These are phyloP conservation scores for Lentinula raphanica DNA, from an alignment of 768 basidiomycete genomes.

Conservation along the genomic window DNA sequence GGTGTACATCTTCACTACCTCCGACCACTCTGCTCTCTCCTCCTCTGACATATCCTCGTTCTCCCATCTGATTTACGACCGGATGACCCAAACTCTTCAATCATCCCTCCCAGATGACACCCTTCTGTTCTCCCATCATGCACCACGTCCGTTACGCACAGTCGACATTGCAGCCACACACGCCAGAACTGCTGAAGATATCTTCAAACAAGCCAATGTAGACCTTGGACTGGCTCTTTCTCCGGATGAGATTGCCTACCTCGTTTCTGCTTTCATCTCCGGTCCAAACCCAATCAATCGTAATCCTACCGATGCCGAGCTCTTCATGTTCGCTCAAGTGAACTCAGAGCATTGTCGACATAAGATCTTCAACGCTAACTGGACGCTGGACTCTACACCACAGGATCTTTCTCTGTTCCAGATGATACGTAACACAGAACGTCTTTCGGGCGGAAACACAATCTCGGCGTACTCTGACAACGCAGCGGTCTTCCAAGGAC, in stretches of 20 bases:
- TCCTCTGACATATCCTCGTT: slow-evolving; percentile 47
- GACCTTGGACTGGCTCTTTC: slow-evolving; percentile 88
- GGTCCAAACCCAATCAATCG: slow-evolving; percentile 62
- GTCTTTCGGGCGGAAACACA: slow-evolving; percentile 56
- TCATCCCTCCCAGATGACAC: slow-evolving; percentile 52
- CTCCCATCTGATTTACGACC: slow-evolving; percentile 78
- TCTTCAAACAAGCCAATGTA: slow-evolving; percentile 72
- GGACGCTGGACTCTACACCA: slow-evolving; percentile 75
- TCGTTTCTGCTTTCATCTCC: slow-evolving; percentile 83
- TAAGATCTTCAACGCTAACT: slow-evolving; percentile 98
- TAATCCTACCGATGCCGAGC: slow-evolving; percentile 93
- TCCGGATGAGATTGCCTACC: slow-evolving; percentile 85
- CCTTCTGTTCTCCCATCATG: slow-evolving; percentile 52
- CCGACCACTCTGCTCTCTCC: slow-evolving; percentile 34
- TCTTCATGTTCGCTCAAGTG: slow-evolving; percentile 99
- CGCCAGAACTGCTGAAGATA: slow-evolving; percentile 42
- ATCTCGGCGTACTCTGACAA: slow-evolving; percentile 98
- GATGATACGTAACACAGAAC: slow-evolving; percentile 97
- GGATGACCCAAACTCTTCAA: slow-evolving; percentile 89
- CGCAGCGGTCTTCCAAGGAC: slow-evolving; percentile 86
- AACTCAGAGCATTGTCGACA: slow-evolving; percentile 99
- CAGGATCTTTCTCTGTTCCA: slow-evolving; percentile 79
- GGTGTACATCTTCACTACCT: slow-evolving; percentile 56
- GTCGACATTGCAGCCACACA: slow-evolving; percentile 49
- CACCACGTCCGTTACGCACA: slow-evolving; percentile 63